These are phyloP conservation scores for Hygrophorus russula DNA, from an alignment of 768 basidiomycete genomes.

Conservation along the genomic window DNA sequence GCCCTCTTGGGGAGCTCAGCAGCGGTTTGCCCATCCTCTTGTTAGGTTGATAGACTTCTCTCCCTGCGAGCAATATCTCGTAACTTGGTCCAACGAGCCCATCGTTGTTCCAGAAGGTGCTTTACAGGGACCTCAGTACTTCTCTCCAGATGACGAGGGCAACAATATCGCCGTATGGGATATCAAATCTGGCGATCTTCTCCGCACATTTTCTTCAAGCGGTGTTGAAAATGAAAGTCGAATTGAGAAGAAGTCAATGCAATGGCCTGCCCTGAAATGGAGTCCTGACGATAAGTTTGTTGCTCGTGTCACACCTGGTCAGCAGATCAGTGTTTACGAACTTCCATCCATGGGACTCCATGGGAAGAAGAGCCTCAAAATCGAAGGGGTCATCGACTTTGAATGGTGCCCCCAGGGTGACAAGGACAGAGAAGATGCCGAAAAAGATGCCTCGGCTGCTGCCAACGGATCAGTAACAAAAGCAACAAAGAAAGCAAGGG, in stretches of 20 bases:
- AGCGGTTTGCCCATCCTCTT: constrained; percentile 89
- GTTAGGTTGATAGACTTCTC: constrained; percentile 97
- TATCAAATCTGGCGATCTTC: constrained; percentile 82
- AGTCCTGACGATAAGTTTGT: constrained; percentile 93
- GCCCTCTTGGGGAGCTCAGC: constrained; percentile 75
- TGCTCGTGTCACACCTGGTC: constrained; percentile 78
- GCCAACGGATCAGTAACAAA: constrained; percentile 28
- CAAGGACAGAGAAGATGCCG: constrained; percentile 68
- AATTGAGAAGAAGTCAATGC: constrained; percentile 67
- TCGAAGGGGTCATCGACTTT: constrained; percentile 95
- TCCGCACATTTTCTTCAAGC: constrained; percentile 76
- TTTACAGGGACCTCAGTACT: constrained; percentile 72
- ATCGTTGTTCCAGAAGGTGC: constrained; percentile 78
- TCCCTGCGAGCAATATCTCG: constrained; percentile 90
- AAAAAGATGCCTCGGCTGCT: constrained; percentile 32
- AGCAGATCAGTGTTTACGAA: constrained; percentile 95
- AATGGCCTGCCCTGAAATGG: constrained; percentile 97
- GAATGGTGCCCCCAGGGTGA: constrained; percentile 97
- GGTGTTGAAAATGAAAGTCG: constrained; percentile 41
- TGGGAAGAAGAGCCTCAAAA: constrained; percentile 94
- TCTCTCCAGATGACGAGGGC: constrained; percentile 91
- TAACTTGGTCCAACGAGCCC: constrained; percentile 95
- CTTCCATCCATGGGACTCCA: constrained; percentile 89
- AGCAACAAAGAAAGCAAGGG: constrained; percentile 51
- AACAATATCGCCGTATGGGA: constrained; percentile 99